A percentile compares a stretch with the other conserved stretches of the same genome.
Conservation (phyloP, 306 rosid genomes). For the Sicyos edulis region DNA sequence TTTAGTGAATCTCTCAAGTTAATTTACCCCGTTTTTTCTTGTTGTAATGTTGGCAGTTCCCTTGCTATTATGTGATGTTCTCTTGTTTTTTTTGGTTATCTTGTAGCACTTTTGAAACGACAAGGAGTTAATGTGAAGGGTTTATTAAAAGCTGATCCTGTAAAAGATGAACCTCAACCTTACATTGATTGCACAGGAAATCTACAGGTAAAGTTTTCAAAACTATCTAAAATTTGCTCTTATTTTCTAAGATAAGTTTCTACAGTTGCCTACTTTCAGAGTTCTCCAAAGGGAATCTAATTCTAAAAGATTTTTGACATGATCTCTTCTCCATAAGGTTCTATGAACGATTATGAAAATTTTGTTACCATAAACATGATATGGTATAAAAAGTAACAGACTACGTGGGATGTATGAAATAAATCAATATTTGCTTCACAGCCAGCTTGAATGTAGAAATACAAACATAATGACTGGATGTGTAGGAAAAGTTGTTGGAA, state of each 20-base stretch:
- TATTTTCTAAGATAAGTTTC: background rate
- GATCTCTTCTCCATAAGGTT: constrained; percentile 8
- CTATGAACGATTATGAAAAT: background rate
- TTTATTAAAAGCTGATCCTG: constrained; percentile 72
- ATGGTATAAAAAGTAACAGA: background rate
- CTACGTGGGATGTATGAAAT: background rate
- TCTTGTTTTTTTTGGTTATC: constrained; percentile 12
- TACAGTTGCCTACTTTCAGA: background rate
- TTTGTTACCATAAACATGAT: background rate
- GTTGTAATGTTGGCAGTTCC: background rate
- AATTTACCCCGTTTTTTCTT: background rate
- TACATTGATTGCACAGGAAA: constrained; percentile 89
- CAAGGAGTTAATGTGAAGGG: constrained; percentile 97
- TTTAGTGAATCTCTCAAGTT: background rate
- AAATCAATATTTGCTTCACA: background rate
- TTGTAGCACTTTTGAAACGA: constrained; percentile 85
- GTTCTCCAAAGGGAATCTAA: background rate
- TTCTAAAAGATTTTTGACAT: background rate
- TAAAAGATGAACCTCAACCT: constrained; percentile 82
- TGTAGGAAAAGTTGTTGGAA: background rate
- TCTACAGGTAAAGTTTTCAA: constrained; percentile 56
- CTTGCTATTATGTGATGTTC: background rate
- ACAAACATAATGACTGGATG: background rate
- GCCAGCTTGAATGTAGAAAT: background rate
- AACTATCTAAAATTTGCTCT: background rate